Base-by-base conservation (phyloP, 768 basidiomycete genomes). In the Agrocybe chaxingu region DNA sequence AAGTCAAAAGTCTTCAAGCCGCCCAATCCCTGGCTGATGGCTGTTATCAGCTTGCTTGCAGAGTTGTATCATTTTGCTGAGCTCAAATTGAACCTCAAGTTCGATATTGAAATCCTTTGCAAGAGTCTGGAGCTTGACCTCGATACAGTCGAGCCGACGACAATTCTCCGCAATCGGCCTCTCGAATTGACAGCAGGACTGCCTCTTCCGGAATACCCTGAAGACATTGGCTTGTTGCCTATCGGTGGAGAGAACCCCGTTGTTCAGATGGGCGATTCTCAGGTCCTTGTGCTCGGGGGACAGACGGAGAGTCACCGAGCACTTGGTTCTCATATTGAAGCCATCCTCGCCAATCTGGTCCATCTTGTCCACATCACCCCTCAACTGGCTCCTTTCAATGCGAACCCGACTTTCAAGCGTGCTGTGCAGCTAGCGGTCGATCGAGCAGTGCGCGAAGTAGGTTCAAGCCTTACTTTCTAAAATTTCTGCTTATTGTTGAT, bases 1-100 rank as follows among this genome's bases (percentile, higher is more conserved):
- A 85, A 87, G 62, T 98, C 96, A 31, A 86, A 77, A 56, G 89
- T 98, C 24, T 99, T 99, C 81, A 87, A 81, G 61, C 89, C 93
- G 13, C 97, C 97, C 19, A 99, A 98, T 66, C 97, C 97, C 1
- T 99, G 97, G 97, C 71, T 99, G 44, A 95, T 98, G 88, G 95
- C 90, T 0, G 90, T 99, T 55, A 76, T 98, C 60, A 84, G 88
- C 57, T 76, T 98, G 38, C 80, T 98, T 40, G 90, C 85, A 39
- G 97, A 99, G 66, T 79, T 99, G n/a, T 98, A 99, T 67, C 91
- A 95, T 65, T 95, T 87, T 60, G 96, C 93, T 4, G 95, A 98
- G 59, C 78, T 98, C 54, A 96, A 96, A 70, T 75, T 98, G 48
- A 97, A 98, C 64, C 79, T 94, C 65, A 98, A 98, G 69, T 99